Conservation (phyloP, 176 grass and related monocot genomes). For the Elaeis guineensis region DNA sequence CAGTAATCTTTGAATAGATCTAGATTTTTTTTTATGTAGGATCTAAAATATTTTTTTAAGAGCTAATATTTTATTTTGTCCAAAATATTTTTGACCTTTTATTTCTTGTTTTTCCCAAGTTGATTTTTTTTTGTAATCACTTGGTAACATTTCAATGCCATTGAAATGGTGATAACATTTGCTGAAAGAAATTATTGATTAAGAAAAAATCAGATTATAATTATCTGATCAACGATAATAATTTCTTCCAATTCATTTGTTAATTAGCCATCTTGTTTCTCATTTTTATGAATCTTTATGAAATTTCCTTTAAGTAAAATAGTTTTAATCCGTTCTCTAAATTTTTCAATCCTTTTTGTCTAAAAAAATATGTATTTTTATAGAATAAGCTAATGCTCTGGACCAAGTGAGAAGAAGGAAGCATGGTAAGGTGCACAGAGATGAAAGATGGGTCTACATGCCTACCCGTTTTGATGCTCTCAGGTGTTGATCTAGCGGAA, state of each 20-base stretch:
- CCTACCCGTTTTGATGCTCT: constrained; percentile 82
- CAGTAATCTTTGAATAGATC: too few relatives aligned
- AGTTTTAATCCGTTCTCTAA: too few relatives aligned
- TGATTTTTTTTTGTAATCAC: too few relatives aligned
- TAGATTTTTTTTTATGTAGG: too few relatives aligned
- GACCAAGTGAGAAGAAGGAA: constrained; percentile 47
- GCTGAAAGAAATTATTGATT: constrained; percentile 48
- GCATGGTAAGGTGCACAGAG: constrained; percentile 87
- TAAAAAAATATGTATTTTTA: background rate
- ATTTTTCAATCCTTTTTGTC: too few relatives aligned
- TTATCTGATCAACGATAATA: constrained; percentile 67
- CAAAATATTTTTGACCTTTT: too few relatives aligned
- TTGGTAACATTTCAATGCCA: background rate
- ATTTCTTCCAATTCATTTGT: too few relatives aligned
- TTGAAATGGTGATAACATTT: constrained; percentile 62
- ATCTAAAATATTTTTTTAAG: too few relatives aligned
- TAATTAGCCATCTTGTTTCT: too few relatives aligned
- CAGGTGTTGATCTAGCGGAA: constrained; percentile 61
- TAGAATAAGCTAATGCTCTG: constrained; percentile 93
- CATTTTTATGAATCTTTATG: too few relatives aligned
- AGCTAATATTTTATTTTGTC: background rate
- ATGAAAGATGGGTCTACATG: constrained; percentile 42
- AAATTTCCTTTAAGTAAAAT: too few relatives aligned
- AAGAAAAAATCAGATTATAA: constrained; percentile 73
- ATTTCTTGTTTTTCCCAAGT: background rate